phyloP scores from a whole-genome alignment of 805 yeast species.

The Starmerella khaoyaiensis region DNA sequence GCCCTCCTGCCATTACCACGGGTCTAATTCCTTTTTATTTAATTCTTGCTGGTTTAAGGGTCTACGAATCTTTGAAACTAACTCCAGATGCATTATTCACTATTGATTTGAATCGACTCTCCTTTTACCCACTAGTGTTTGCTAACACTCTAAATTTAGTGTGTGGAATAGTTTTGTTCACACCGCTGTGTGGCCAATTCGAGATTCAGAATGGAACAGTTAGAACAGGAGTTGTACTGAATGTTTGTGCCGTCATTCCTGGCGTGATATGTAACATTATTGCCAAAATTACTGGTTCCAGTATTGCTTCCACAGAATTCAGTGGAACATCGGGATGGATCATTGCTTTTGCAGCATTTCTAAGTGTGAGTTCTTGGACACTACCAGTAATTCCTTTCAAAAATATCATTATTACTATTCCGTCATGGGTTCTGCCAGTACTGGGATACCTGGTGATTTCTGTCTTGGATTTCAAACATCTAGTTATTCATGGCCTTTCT shows the following conservation, averaged over 20 bases:
- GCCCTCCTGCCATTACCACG: conserved; percentile 49
- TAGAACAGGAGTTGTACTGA: conserved; percentile 68
- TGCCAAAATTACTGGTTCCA: conserved; percentile 5
- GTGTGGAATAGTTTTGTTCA: conserved; percentile 44
- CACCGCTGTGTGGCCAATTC: conserved; percentile 48
- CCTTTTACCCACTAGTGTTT: conserved; percentile 66
- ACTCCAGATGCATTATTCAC: conserved; percentile 43
- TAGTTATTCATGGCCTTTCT: conserved; percentile 63
- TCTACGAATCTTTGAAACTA: conserved; percentile 35
- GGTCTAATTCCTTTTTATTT: conserved; percentile 48
- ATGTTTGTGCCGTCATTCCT: conserved; percentile 53
- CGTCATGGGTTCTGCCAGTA: conserved; percentile 10
- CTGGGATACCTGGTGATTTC: background rate
- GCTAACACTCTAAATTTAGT: conserved; percentile 45
- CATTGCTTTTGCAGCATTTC: conserved; percentile 24
- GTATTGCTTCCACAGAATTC: conserved; percentile 7
- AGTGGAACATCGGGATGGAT: conserved; percentile 17
- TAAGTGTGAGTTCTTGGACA: conserved; percentile 13
- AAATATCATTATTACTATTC: conserved; percentile 7
- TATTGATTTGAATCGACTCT: conserved; percentile 40
- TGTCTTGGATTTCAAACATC: conserved; percentile 1
- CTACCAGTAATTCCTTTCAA: conserved; percentile 39
- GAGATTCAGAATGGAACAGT: conserved; percentile 72
- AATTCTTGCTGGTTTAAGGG: conserved; percentile 31
- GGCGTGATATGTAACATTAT: conserved; percentile 45